Evolutionary conservation across 495 filamentous ascomycete genomes (phyloP).

Genomic region (Cladorrhinum samala): DNA sequence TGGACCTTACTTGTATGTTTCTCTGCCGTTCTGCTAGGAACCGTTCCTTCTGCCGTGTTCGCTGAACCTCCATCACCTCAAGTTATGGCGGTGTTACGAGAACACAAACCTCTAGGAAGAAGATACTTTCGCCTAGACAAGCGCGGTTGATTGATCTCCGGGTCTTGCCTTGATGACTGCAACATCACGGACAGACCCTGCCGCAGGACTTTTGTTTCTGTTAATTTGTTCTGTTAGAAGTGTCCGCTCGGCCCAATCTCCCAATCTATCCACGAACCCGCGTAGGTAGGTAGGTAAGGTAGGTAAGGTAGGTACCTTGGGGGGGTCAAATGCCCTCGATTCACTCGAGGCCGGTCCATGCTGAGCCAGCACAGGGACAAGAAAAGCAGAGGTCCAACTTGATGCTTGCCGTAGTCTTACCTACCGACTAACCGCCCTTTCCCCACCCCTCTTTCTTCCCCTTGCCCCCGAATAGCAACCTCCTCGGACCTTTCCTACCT

Average conservation of each 20-base stretch:
- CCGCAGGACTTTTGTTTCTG: not conserved
- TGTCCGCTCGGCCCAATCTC: too few relatives aligned
- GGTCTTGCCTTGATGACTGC: not conserved
- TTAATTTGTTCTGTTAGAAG: too few relatives aligned
- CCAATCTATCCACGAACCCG: not conserved
- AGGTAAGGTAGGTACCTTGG: not conserved
- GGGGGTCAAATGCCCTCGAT: not conserved
- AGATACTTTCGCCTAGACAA: not conserved
- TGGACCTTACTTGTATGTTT: too few relatives aligned
- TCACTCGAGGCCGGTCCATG: not conserved
- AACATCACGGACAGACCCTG: not conserved
- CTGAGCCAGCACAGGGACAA: not conserved
- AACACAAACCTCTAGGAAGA: not conserved
- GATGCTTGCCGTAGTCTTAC: too few relatives aligned
- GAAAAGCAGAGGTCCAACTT: too few relatives aligned
- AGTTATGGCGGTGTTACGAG: not conserved
- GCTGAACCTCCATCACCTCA: not conserved
- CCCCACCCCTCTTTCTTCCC: too few relatives aligned
- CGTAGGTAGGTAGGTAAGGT: too few relatives aligned
- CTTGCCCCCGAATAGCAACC: too few relatives aligned
- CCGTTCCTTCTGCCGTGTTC: not conserved
- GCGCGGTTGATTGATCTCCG: not conserved
- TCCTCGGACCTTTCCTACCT: not conserved
- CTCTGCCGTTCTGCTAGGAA: too few relatives aligned
- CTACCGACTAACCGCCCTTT: too few relatives aligned